These are phyloP conservation scores for Exophiala sp. DNA, from an alignment of 2,329 filamentous ascomycete genomes.

Conservation along the genomic window DNA sequence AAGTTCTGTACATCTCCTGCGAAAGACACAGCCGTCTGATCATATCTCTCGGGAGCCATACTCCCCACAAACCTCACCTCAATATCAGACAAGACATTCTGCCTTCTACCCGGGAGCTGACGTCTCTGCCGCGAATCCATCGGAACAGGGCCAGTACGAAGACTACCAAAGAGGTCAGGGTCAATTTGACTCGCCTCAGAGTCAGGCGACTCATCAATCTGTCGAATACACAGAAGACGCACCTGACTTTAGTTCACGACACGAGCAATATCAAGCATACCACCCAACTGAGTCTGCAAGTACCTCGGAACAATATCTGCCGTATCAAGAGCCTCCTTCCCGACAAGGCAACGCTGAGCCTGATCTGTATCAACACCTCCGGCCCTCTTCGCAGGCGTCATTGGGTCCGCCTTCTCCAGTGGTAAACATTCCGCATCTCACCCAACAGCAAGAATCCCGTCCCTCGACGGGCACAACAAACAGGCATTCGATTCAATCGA, in stretches of 20 bases:
- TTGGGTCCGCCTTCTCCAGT: conserved; percentile 35
- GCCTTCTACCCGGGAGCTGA: conserved; percentile 13
- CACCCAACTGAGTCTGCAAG: conserved; percentile 29
- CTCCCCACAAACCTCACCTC: conserved; percentile 21
- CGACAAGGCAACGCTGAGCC: conserved; percentile 12
- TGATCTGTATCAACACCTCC: conserved; percentile 29
- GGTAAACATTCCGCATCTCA: conserved; percentile 19
- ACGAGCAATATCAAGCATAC: conserved; percentile 24
- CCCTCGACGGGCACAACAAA: conserved; percentile 21
- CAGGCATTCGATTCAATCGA: conserved; percentile 25
- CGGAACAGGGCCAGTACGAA: conserved; percentile 14
- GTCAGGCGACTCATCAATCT: conserved; percentile 20
- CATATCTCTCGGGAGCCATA: conserved; percentile 15
- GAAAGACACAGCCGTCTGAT: conserved; percentile 17
- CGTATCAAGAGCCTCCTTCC: conserved; percentile 16
- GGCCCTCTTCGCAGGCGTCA: conserved; percentile 36
- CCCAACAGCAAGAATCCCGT: conserved; percentile 20
- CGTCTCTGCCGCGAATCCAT: conserved; percentile 3
- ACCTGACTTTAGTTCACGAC: conserved; percentile 20
- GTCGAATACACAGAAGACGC: conserved; percentile 28
- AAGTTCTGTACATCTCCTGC: conserved; percentile 26
- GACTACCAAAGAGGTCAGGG: conserved; percentile 15
- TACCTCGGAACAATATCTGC: conserved; percentile 39
- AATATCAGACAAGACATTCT: conserved; percentile 17
- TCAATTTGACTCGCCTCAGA: conserved; percentile 22